Evolutionary conservation across 208 protist species (phyloP).

Genomic region (Crithidia expoeki): DNA sequence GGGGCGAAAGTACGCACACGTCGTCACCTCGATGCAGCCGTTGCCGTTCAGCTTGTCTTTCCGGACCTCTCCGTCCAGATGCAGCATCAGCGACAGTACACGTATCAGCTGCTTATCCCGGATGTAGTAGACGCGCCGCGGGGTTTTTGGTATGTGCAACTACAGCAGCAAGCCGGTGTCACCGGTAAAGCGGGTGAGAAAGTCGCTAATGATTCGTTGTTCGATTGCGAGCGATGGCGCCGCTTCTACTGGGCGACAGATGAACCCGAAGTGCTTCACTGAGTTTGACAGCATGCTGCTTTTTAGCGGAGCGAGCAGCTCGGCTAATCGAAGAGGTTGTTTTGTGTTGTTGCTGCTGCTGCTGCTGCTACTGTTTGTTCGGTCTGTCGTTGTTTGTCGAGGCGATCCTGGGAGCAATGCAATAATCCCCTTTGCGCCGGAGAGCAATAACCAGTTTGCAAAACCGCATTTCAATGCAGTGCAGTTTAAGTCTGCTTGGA

Average conservation of each 20-base stretch:
- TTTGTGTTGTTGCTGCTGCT: too few species aligned
- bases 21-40: slow-evolving; percentile 75
- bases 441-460: too few species aligned
- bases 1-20: slow-evolving; percentile 39
- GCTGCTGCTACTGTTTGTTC: too few species aligned
- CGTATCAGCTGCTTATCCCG: slow-evolving; percentile 83
- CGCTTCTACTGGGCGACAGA: slow-evolving; percentile 57
- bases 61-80: slow-evolving; percentile 40
- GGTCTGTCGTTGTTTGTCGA: too few species aligned
- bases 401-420: too few species aligned
- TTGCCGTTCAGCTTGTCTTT: slow-evolving; percentile 50
- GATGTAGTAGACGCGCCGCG: slow-evolving; percentile 69
- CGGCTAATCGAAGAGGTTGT: too few species aligned
- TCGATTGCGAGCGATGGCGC: slow-evolving; percentile 71
- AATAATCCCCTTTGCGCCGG: too few species aligned
- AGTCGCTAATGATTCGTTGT: slow-evolving; percentile 59
- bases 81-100: slow-evolving; percentile 49
- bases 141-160: slow-evolving; percentile 74
- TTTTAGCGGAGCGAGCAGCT: too few species aligned
- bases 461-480: too few species aligned
- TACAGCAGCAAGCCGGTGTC: slow-evolving; percentile 65
- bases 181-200: slow-evolving; percentile 49
- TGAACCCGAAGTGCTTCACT: slow-evolving; percentile 47
- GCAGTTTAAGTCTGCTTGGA: too few species aligned
- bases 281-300: slow-evolving; percentile 7